Base-by-base conservation (phyloP, 768 basidiomycete species). In the Hortiboletus campestris region DNA sequence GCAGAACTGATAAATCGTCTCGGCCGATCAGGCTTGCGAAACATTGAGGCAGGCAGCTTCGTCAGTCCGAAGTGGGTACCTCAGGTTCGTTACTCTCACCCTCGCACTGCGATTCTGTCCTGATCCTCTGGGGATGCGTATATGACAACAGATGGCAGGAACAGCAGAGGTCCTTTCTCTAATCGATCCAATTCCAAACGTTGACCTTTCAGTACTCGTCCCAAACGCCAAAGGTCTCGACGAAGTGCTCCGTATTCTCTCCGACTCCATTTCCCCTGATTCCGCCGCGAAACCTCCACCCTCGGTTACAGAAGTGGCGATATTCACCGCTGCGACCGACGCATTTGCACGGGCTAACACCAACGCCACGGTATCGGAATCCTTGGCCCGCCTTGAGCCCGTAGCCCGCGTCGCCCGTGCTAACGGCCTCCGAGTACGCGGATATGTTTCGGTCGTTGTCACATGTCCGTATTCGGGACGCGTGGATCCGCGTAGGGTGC, bases 21-120 rank as follows among this genome's bases (percentile, higher is more conserved):
- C 12, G 82, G 80, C 3, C 68, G 67, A 17, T 86, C 91, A 11
- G 94, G 92, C 0, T 67, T 84, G 62, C 75, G 76, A 57, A 82
- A 76, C 53, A 86, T 95, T 60, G 93, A 95, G 71, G 83, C 84
- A 1, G 94, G 94, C 8, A 92, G 91, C 67, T 94, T 96, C 67
- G 94, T 95, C 55, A 91, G 91, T 69, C 89, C 90, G 0, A 94
- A 93, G 72, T 92, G 92, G 89, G 89, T 95, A 25, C 94, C 93
- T 0, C 94, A 95, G 82, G 94, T 65, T 20, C 19, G 65, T 62
- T 31, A 6, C 11, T 70, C 43, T 31, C 45, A 3, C 5, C 31
- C 14, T 32, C 34, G 6, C 42, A 25, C n/a, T 36, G 28, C 19
- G n/a, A 12, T 16, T 7, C 12, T 46, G 16, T 41, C 50, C 55